Percentiles rank a stretch among this genome's conserved stretches.
Evolutionary conservation across 1,284 basidiomycete species (phyloP).

Genomic region (Tylopilus orsonianus): DNA sequence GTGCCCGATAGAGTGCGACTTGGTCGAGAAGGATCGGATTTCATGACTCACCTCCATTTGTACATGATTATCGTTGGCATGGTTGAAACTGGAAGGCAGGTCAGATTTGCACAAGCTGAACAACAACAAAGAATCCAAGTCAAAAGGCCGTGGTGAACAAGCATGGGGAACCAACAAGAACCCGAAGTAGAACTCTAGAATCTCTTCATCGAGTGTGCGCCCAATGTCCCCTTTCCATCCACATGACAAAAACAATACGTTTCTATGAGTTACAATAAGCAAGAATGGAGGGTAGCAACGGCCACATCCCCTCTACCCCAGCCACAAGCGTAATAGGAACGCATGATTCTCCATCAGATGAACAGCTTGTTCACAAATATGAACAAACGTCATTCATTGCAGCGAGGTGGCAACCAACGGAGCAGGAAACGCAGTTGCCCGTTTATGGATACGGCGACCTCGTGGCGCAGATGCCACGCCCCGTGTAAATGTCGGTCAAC

Average conservation of each 20-base stretch:
- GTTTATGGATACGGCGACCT: constrained; percentile 16
- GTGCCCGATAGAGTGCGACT: constrained; percentile 23
- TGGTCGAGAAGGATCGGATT: constrained; percentile 19
- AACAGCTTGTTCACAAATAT: constrained; percentile 12
- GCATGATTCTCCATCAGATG: constrained; percentile 23
- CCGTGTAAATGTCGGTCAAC: constrained; percentile 6
- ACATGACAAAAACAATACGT: constrained; percentile 1
- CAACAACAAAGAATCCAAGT: background rate
- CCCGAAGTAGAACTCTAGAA: background rate
- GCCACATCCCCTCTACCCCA: constrained; percentile 14
- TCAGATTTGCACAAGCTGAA: constrained; percentile 12
- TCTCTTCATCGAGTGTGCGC: background rate
- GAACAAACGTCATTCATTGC: constrained; percentile 14
- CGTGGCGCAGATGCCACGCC: constrained; percentile 17
- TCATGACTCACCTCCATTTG: constrained; percentile 64
- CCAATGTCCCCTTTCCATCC: background rate
- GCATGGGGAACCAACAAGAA: constrained; percentile 1
- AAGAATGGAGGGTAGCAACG: constrained; percentile 22
- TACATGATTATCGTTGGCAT: constrained; percentile 69
- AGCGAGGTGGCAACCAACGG: constrained; percentile 13
- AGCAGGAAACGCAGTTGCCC: constrained; percentile 5
- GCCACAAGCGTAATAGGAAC: constrained; percentile 12
- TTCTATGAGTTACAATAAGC: constrained; percentile 14
- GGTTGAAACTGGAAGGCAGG: constrained; percentile 69
- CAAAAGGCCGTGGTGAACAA: background rate